Conservation (phyloP, 1,284 basidiomycete species). For the Ustilago shanxiensis region DNA sequence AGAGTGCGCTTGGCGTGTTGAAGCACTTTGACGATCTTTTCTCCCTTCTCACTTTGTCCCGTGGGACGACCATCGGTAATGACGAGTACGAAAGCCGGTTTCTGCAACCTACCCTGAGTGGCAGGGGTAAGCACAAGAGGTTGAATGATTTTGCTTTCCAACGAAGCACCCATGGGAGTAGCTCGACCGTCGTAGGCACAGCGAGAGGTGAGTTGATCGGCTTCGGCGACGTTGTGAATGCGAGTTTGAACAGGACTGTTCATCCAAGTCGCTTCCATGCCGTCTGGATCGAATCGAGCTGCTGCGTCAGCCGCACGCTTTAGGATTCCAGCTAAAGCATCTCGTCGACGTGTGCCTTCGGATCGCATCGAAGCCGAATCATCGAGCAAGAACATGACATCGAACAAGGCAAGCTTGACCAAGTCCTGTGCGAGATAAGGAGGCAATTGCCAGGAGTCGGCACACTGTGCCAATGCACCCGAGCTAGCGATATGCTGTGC, state of each 20-base stretch:
- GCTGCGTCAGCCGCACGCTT: slow-evolving; percentile 59
- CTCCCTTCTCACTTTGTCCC: slow-evolving; percentile 39
- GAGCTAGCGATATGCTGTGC: slow-evolving; percentile 53
- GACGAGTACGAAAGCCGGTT: slow-evolving; percentile 55
- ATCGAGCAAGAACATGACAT: slow-evolving; percentile 62
- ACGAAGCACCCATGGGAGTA: slow-evolving; percentile 56
- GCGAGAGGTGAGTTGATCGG: slow-evolving; percentile 31
- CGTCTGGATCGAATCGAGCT: slow-evolving; percentile 57
- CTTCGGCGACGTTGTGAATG: slow-evolving; percentile 53
- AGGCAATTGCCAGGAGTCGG: slow-evolving; percentile 62
- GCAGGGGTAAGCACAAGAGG: slow-evolving; percentile 45
- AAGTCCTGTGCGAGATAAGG: slow-evolving; percentile 61
- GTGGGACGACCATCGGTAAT: slow-evolving; percentile 63
- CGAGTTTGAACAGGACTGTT: slow-evolving; percentile 34
- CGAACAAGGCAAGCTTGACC: slow-evolving; percentile 62
- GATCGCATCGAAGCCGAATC: slow-evolving; percentile 57
- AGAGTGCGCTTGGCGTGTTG: slow-evolving; percentile 45
- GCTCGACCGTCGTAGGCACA: slow-evolving; percentile 52
- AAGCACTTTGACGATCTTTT: slow-evolving; percentile 56
- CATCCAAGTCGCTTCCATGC: slow-evolving; percentile 62
- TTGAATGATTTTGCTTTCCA: slow-evolving; percentile 52
- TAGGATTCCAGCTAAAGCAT: slow-evolving; percentile 49
- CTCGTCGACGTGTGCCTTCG: slow-evolving; percentile 40
- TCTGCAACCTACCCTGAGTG: slow-evolving; percentile 30
- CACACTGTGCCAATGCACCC: slow-evolving; percentile 48